A percentile compares a stretch with the other conserved stretches of the same genome.
Conservation (phyloP, 2,329 filamentous ascomycete species). For the Diaporthe eres region DNA sequence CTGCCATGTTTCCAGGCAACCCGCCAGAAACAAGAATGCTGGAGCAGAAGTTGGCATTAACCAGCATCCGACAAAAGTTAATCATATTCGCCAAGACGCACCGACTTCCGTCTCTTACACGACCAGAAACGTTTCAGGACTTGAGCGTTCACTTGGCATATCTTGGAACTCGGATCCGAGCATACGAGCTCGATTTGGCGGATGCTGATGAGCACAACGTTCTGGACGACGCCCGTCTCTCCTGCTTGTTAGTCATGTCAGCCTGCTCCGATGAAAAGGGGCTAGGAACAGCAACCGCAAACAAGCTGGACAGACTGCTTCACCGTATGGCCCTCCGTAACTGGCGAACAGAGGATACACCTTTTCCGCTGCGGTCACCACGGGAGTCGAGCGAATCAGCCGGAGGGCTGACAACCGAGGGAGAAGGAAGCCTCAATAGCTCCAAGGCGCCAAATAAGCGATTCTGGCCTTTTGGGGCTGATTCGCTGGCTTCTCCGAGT, state of each 20-base stretch:
- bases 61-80: neutral
- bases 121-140: neutral
- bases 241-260: neutral
- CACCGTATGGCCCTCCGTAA: neutral
- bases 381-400: neutral
- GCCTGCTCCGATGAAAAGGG: neutral
- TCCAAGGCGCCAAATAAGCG: neutral
- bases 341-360: neutral
- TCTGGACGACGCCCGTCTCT: constrained; percentile 9
- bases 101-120: neutral
- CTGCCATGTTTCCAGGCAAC: neutral
- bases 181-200: neutral
- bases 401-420: neutral
- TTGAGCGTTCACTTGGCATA: constrained; percentile 22
- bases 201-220: neutral
- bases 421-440: neutral
- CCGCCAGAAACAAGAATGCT: neutral
- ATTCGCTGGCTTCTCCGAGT: neutral
- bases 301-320: neutral
- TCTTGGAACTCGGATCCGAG: constrained; percentile 21
- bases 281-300: neutral
- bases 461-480: constrained; percentile 9
- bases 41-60: neutral
- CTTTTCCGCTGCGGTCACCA: neutral
- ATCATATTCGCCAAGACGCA: neutral